These are phyloP conservation scores for Aspergillus funiculosus DNA, from an alignment of 495 filamentous ascomycete genomes.

Conservation along the genomic window DNA sequence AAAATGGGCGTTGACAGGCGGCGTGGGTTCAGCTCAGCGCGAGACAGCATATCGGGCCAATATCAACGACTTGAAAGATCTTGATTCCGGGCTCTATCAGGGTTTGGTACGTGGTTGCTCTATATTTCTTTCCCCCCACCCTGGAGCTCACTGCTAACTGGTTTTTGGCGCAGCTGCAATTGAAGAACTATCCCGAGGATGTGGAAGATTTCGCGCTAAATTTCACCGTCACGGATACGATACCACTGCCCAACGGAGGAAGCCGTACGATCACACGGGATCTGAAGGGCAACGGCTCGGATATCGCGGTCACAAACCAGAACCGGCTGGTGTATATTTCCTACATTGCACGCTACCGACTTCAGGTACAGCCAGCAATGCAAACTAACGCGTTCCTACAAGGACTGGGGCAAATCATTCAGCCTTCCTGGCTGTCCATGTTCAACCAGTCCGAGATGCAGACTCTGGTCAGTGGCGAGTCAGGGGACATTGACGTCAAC, in stretches of 20 bases:
- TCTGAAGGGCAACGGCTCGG: constrained; percentile 66
- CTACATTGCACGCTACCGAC: constrained; percentile 77
- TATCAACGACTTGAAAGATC: constrained; percentile 86
- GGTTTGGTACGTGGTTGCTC: constrained; percentile 55
- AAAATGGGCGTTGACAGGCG: constrained; percentile 82
- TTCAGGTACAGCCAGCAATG: constrained; percentile 65
- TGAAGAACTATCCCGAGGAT: constrained; percentile 85
- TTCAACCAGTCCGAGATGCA: constrained; percentile 96
- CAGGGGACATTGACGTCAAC: constrained; percentile 75
- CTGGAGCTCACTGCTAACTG: not conserved
- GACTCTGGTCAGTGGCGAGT: constrained; percentile 82
- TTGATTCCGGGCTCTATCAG: constrained; percentile 91
- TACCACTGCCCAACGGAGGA: constrained; percentile 48
- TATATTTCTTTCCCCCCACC: too few species aligned
- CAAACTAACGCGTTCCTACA: constrained; percentile 85
- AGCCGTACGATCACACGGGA: constrained; percentile 57
- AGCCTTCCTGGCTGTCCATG: constrained; percentile 91
- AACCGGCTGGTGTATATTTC: constrained; percentile 94
- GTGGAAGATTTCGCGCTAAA: constrained; percentile 75
- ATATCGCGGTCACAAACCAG: constrained; percentile 78
- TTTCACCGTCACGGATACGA: constrained; percentile 82
- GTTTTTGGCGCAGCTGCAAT: constrained; percentile 47
- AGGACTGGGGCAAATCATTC: constrained; percentile 81
- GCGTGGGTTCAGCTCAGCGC: constrained; percentile 50
- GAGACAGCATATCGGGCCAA: constrained; percentile 77